phyloP scores from a whole-genome alignment of 306 rosid species.

The cucumber (Cucumis sativus) region Cucumber_9930_V3 NC_026655.2:1217001-1217500 shows the following conservation, averaged over 20 bases:
- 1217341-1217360: conserved; percentile 25
- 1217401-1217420: conserved; percentile 82
- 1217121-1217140: conserved; percentile 87
- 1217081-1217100: conserved; percentile 15
- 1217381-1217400: conserved; percentile 49
- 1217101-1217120: conserved; percentile 54
- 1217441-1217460: conserved; percentile 48
- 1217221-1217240: conserved; percentile 31
- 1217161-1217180: conserved; percentile 59
- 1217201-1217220: conserved; percentile 38
- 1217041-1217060: conserved; percentile 4
- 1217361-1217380: conserved; percentile 26
- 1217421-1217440: conserved; percentile 49
- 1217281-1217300: conserved; percentile 32
- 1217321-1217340: conserved; percentile 15
- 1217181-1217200: conserved; percentile 51
- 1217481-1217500: conserved; percentile 97
- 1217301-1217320: conserved; percentile 29
- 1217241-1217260: conserved; percentile 31
- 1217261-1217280: conserved; percentile 34
- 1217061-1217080: background rate
- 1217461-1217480: conserved; percentile 38
- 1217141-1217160: conserved; percentile 51
- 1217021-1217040: background rate
- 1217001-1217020: background rate